Conservation (phyloP, 768 basidiomycete species). For the Russula vinacea region DNA sequence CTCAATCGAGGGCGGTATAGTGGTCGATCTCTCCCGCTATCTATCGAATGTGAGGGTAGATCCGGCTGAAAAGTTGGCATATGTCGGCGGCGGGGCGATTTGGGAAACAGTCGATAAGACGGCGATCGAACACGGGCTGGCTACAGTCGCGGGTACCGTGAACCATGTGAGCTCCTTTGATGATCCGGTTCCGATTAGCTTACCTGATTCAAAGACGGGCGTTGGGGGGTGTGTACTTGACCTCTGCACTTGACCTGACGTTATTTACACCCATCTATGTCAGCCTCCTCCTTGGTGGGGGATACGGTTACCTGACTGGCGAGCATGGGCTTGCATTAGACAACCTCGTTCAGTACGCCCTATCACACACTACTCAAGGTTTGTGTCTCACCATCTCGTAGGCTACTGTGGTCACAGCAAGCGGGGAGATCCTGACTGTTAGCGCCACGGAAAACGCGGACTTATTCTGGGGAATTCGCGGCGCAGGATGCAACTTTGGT, state of each 20-base stretch:
- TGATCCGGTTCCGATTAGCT: not conserved
- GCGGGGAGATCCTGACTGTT: constrained; percentile 40
- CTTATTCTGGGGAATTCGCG: constrained; percentile 50
- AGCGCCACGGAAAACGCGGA: constrained; percentile 36
- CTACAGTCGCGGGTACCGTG: constrained; percentile 49
- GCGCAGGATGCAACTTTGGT: constrained; percentile 52
- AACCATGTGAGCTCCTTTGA: constrained; percentile 41
- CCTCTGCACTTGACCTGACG: not conserved
- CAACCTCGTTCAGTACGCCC: constrained; percentile 39
- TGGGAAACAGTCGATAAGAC: constrained; percentile 49
- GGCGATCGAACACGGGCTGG: constrained; percentile 45
- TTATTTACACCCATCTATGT: not conserved
- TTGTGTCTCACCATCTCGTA: constrained; percentile 23
- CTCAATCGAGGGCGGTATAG: constrained; percentile 46
- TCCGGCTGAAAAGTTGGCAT: constrained; percentile 38
- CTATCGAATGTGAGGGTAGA: constrained; percentile 42
- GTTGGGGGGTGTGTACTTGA: constrained; percentile 29
- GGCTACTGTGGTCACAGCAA: constrained; percentile 45
- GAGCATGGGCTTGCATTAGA: constrained; percentile 44
- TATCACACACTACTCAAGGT: constrained; percentile 30
- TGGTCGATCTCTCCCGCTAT: constrained; percentile 50
- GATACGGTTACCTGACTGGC: constrained; percentile 27
- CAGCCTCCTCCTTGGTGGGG: constrained; percentile 30
- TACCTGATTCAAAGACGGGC: constrained; percentile 23
- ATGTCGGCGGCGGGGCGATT: constrained; percentile 48